A percentile compares a stretch with the other conserved stretches of the same genome.
Evolutionary conservation across 2,329 filamentous ascomycete species (phyloP).

Genomic region (Pseudocercospora macadamiae): DNA sequence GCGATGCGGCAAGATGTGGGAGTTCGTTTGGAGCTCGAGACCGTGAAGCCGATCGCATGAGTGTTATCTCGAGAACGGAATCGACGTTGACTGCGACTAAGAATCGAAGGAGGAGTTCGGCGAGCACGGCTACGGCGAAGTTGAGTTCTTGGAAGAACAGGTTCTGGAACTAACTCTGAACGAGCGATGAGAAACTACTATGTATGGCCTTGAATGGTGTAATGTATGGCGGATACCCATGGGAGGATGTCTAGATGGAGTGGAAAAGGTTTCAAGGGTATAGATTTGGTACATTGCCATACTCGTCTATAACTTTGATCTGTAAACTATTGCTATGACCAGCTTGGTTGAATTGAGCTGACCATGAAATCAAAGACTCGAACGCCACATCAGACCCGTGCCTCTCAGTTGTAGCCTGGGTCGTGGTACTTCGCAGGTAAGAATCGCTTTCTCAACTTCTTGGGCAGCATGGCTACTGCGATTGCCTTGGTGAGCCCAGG

Average conservation of each 20-base stretch:
- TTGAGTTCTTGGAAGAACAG: constrained; percentile 24
- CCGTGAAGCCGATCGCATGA: constrained; percentile 8
- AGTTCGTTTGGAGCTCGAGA: constrained; percentile 13
- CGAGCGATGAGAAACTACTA: not conserved
- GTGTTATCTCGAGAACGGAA: constrained; percentile 12
- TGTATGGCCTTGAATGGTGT: not conserved
- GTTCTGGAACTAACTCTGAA: constrained; percentile 17
- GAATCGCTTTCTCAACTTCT: not conserved
- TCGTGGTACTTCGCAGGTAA: not conserved
- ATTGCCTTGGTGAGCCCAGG: not conserved
- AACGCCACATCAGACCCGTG: too few relatives aligned
- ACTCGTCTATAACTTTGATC: too few relatives aligned
- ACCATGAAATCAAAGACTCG: too few relatives aligned
- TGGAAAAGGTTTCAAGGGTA: too few relatives aligned
- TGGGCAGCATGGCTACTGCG: not conserved
- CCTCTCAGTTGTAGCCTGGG: not conserved
- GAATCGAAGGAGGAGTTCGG: constrained; percentile 16
- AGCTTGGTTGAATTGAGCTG: too few relatives aligned
- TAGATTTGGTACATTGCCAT: too few relatives aligned
- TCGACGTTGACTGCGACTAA: constrained; percentile 5
- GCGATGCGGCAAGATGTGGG: constrained; percentile 10
- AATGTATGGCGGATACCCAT: constrained; percentile 2
- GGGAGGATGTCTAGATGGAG: too few relatives aligned
- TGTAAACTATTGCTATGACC: too few relatives aligned
- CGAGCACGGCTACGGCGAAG: constrained; percentile 24